Conservation (phyloP, 1,284 basidiomycete species). For the Malassezia yamatoensis region DNA sequence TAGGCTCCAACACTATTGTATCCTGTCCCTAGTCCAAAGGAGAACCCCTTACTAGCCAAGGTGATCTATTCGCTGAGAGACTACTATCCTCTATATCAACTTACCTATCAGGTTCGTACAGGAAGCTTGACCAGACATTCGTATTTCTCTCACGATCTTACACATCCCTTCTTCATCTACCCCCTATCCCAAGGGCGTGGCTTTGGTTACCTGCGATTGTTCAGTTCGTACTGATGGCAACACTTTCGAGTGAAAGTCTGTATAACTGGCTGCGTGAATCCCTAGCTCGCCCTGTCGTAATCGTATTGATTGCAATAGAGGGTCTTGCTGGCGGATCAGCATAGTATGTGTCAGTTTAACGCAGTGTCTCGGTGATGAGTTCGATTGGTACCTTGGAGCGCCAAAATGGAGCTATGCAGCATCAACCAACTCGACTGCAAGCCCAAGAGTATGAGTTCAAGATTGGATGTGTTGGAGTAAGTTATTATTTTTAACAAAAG, state of each 20-base stretch:
- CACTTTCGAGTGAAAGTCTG: constrained; percentile 57
- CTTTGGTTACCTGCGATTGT: constrained; percentile 65
- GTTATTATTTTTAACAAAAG: constrained; percentile 15
- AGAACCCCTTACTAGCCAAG: constrained; percentile 59
- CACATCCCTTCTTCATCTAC: constrained; percentile 68
- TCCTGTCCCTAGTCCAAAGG: constrained; percentile 61
- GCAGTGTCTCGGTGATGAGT: constrained; percentile 31
- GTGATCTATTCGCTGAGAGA: constrained; percentile 77
- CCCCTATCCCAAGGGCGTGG: constrained; percentile 63
- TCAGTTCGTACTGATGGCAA: constrained; percentile 59
- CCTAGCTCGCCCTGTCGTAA: constrained; percentile 38
- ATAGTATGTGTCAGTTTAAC: constrained; percentile 17
- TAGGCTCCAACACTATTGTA: constrained; percentile 81
- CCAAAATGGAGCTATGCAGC: not conserved
- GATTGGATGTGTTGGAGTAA: constrained; percentile 41
- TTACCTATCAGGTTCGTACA: constrained; percentile 35
- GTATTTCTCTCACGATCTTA: constrained; percentile 92
- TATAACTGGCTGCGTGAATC: constrained; percentile 36
- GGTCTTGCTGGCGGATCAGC: constrained; percentile 36
- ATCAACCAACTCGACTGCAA: constrained; percentile 3
- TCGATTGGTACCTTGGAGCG: constrained; percentile 28
- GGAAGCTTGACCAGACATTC: constrained; percentile 56
- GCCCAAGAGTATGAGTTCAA: constrained; percentile 44
- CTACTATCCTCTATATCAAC: constrained; percentile 68
- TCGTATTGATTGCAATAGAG: constrained; percentile 40